These are phyloP conservation scores for Podosphaera aphanis DNA, from an alignment of 2,329 filamentous ascomycete species.

Conservation along the genomic window DNA sequence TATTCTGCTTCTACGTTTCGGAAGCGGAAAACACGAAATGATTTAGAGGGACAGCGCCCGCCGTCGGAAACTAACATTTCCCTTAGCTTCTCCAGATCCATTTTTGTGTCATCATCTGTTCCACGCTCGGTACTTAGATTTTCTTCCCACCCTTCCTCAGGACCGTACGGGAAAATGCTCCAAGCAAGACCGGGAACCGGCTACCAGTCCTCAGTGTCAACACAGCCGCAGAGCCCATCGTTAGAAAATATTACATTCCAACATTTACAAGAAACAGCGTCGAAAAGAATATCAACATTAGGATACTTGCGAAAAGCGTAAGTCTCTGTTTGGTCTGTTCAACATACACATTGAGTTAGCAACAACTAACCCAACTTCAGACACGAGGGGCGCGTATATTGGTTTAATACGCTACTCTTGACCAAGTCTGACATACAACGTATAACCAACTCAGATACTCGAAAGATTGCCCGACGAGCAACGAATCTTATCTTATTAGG, in stretches of 20 bases:
- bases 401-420: constrained; percentile 95
- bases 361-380: constrained; percentile 21
- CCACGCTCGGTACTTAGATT: constrained; percentile 2
- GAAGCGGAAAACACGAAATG: constrained; percentile 15
- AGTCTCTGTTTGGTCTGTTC: constrained; percentile 17
- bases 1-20: constrained; percentile 13
- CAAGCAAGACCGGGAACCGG: constrained; percentile 11
- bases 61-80: constrained; percentile 5
- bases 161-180: constrained; percentile 14
- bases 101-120: constrained; percentile 5
- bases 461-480: constrained; percentile 69
- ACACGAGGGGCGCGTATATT: constrained; percentile 84
- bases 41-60: constrained; percentile 1
- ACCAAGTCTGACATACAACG: constrained; percentile 56
- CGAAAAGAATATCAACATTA: constrained; percentile 81
- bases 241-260: constrained; percentile 21
- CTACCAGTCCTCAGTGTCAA: constrained; percentile 8
- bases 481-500: constrained; percentile 87
- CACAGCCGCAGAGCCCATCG: constrained; percentile 14
- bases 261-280: constrained; percentile 61
- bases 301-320: constrained; percentile 85
- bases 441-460: constrained; percentile 66
- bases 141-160: constrained; percentile 9
- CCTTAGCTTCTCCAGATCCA: constrained; percentile 8
- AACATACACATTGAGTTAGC: background rate